These are phyloP conservation scores for Trichocladium uniseriatum DNA, from an alignment of 495 filamentous ascomycete species.

Conservation along the genomic window DNA sequence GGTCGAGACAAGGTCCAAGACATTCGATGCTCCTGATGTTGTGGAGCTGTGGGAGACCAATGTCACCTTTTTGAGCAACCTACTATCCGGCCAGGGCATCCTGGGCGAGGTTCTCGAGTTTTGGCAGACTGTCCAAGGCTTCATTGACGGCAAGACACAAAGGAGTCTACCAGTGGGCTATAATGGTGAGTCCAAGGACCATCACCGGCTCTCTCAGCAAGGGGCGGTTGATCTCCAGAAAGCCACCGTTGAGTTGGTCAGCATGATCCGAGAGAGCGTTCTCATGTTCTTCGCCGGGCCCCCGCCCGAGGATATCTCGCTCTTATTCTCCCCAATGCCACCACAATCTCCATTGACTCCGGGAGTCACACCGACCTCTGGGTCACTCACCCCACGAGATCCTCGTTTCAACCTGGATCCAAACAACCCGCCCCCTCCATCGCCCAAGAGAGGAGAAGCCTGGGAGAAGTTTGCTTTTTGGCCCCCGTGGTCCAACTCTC, in stretches of 20 bases:
- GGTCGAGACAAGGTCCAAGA: slow-evolving; percentile 42
- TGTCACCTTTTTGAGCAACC: slow-evolving; percentile 57
- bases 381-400: slow-evolving; percentile 44
- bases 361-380: slow-evolving; percentile 33
- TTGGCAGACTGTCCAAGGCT: slow-evolving; percentile 85
- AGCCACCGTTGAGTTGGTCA: slow-evolving; percentile 69
- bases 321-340: slow-evolving; percentile 70
- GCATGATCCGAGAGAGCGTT: slow-evolving; percentile 69
- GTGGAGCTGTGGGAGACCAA: slow-evolving; percentile 87
- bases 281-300: slow-evolving; percentile 77
- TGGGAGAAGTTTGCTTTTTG: slow-evolving; percentile 97
- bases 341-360: slow-evolving; percentile 64
- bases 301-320: slow-evolving; percentile 80
- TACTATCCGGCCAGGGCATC: slow-evolving; percentile 66
- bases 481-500: slow-evolving; percentile 83
- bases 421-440: slow-evolving; percentile 66
- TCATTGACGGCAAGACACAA: slow-evolving; percentile 80
- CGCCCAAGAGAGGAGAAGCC: slow-evolving; percentile 62
- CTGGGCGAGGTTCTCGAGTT: slow-evolving; percentile 85
- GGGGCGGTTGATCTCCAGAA: slow-evolving; percentile 64
- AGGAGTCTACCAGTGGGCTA: slow-evolving; percentile 71
- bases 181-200: slow-evolving; percentile 71
- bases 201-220: slow-evolving; percentile 70
- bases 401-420: slow-evolving; percentile 71
- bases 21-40: slow-evolving; percentile 63